Conservation (phyloP, 805 yeast species). For the Yarrowia keelungensis region DNA sequence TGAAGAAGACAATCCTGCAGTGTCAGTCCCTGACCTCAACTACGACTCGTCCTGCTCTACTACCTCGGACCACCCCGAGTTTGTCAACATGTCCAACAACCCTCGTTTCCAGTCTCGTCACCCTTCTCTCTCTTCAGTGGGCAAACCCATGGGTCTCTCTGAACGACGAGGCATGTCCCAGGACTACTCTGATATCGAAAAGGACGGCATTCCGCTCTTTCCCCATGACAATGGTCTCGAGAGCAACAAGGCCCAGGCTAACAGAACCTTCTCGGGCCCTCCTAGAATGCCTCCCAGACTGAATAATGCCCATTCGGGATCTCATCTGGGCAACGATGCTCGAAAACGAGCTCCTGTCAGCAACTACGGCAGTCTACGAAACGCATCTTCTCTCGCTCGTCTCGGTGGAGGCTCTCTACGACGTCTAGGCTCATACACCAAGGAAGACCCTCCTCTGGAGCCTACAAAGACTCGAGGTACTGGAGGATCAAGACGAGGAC, state of each 20-base stretch:
- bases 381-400: constrained; percentile 22
- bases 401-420: constrained; percentile 35
- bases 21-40: constrained; percentile 18
- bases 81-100: constrained; percentile 12
- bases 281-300: constrained; percentile 25
- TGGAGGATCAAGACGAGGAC: constrained; percentile 22
- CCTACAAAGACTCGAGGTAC: constrained; percentile 13
- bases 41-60: constrained; percentile 39
- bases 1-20: constrained; percentile 24
- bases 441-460: constrained; percentile 30
- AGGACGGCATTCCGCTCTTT: constrained; percentile 32
- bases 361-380: constrained; percentile 33
- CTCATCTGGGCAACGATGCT: constrained; percentile 11
- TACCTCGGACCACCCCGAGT: constrained; percentile 35
- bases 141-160: neutral
- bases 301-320: constrained; percentile 27
- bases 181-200: constrained; percentile 33
- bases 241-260: constrained; percentile 17
- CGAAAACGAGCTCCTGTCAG: constrained; percentile 20
- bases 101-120: constrained; percentile 45
- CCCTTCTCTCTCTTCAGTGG: constrained; percentile 40
- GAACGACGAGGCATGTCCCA: constrained; percentile 26
- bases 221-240: constrained; percentile 21
- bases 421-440: constrained; percentile 24
- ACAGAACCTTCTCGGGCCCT: constrained; percentile 21